These are phyloP conservation scores for Trypanosoma avium DNA, from an alignment of 208 protist genomes.

Conservation along the genomic window DNA sequence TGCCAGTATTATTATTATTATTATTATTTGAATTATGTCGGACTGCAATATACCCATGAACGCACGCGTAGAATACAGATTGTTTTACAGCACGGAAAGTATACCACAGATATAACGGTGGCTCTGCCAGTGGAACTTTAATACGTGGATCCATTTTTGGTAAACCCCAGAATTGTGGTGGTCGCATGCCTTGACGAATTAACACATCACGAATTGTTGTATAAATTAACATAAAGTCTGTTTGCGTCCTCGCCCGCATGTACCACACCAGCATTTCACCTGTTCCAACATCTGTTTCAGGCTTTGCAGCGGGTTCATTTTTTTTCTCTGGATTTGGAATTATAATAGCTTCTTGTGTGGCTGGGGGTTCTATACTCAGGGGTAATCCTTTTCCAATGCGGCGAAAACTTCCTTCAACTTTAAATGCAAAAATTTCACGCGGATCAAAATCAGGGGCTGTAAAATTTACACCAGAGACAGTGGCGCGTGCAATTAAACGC, in stretches of 20 bases:
- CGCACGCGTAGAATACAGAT: constrained; percentile 45
- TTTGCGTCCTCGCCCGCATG: background rate
- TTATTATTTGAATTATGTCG: too few species aligned
- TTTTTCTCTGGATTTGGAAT: background rate
- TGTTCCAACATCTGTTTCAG: background rate
- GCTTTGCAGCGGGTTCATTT: too few species aligned
- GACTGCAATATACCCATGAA: constrained; percentile 34
- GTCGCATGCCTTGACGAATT: constrained; percentile 37
- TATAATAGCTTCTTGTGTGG: background rate
- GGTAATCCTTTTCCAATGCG: background rate
- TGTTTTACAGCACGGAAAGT: constrained; percentile 30
- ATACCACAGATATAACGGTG: constrained; percentile 38
- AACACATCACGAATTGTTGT: constrained; percentile 40
- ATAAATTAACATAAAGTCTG: constrained; percentile 43
- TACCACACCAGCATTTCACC: constrained; percentile 8
- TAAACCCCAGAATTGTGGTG: constrained; percentile 35
- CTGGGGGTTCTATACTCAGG: background rate
- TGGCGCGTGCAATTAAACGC: constrained; percentile 7
- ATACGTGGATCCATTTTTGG: constrained; percentile 46
- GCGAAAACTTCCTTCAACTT: background rate
- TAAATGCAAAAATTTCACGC: constrained; percentile 10
- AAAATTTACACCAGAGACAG: constrained; percentile 1
- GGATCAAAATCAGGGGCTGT: constrained; percentile 7
- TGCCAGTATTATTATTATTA: too few species aligned
- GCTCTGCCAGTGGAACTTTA: constrained; percentile 29